A percentile compares a stretch with the other conserved stretches of the same genome.
phyloP scores from a whole-genome alignment of 2,329 filamentous ascomycete species.

The Hysterium pulicare region DNA sequence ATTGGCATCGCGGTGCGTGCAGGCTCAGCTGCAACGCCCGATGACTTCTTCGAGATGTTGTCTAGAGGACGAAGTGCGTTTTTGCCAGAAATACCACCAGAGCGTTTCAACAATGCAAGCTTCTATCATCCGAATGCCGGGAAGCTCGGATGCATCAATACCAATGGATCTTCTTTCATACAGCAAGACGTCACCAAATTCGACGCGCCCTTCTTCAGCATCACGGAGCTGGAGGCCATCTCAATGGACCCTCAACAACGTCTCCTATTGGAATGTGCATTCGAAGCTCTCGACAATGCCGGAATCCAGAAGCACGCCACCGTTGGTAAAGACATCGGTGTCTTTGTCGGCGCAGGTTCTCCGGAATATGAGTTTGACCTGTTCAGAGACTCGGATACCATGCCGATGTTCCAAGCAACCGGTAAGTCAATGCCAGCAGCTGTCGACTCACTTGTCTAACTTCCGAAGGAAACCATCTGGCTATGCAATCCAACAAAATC shows the following conservation, averaged over 20 bases:
- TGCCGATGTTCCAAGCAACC: constrained; percentile 3
- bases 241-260: constrained; percentile 22
- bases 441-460: constrained; percentile 4
- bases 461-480: constrained; percentile 6
- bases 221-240: constrained; percentile 12
- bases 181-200: constrained; percentile 13
- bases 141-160: constrained; percentile 12
- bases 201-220: constrained; percentile 21
- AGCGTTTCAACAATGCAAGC: constrained; percentile 30
- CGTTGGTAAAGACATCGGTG: constrained; percentile 12
- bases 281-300: constrained; percentile 20
- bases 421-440: constrained; percentile 2
- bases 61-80: constrained; percentile 26
- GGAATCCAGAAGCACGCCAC: constrained; percentile 10
- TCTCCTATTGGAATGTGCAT: constrained; percentile 17
- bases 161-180: constrained; percentile 13
- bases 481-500: constrained; percentile 15
- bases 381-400: constrained; percentile 10
- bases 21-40: constrained; percentile 28
- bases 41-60: constrained; percentile 35
- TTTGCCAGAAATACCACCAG: constrained; percentile 25
- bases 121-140: constrained; percentile 35
- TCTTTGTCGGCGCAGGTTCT: constrained; percentile 13
- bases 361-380: constrained; percentile 12
- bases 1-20: constrained; percentile 33